phyloP scores from a whole-genome alignment of 2,329 filamentous ascomycete species.

The Fusarium mangiferae region DNA sequence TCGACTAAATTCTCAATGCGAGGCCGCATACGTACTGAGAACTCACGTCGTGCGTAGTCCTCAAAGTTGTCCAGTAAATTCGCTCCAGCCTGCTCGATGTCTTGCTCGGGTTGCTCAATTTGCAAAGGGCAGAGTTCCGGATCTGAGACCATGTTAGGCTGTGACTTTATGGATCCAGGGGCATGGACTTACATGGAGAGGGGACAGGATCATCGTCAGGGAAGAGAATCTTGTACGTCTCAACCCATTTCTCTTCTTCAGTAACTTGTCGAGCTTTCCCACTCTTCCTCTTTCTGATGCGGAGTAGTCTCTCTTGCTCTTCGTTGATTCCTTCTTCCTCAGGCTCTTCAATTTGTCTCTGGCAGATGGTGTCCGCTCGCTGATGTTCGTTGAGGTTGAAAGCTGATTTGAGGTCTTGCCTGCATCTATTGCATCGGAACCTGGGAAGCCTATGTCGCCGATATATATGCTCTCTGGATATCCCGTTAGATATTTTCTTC shows the following conservation, averaged over 20 bases:
- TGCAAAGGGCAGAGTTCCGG: not conserved
- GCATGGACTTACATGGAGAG: not conserved
- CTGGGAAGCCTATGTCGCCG: not conserved
- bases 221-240: slow-evolving; percentile 1
- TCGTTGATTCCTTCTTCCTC: not conserved
- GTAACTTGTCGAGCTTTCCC: not conserved
- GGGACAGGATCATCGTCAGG: not conserved
- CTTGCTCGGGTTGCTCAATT: not conserved
- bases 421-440: not conserved
- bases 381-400: not conserved
- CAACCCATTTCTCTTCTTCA: not conserved
- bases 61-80: not conserved
- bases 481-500: rapidly evolving
- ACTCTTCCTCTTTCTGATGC: not conserved
- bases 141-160: not conserved
- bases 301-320: not conserved
- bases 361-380: not conserved
- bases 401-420: not conserved
- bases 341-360: not conserved
- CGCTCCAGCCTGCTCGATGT: rapidly evolving
- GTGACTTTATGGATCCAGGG: not conserved
- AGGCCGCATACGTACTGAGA: not conserved
- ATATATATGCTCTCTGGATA: not conserved
- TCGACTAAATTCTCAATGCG: not conserved
- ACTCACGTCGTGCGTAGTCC: not conserved